phyloP scores from a whole-genome alignment of 768 basidiomycete species.

The Phylloporus arenicola region DNA sequence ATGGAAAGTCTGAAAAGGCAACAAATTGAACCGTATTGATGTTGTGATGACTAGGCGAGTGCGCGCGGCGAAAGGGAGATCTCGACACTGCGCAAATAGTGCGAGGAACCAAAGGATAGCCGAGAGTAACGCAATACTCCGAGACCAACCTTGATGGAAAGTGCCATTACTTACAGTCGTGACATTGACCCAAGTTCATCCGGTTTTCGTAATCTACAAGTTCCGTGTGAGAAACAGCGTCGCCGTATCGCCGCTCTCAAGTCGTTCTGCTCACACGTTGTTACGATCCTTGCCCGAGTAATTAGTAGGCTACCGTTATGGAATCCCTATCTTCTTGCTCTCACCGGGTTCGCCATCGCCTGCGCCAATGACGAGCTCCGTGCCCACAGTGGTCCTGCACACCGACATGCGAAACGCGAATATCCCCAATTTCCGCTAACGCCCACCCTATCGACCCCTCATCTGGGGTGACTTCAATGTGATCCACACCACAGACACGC shows the following conservation, averaged over 20 bases:
- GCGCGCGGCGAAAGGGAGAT: no score
- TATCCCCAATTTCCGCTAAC: conserved; percentile 40
- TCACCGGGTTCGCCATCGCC: conserved; percentile 19
- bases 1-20: neutral
- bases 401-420: conserved; percentile 32
- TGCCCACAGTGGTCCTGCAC: conserved; percentile 28
- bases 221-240: neutral
- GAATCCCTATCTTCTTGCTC: conserved; percentile 4
- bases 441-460: conserved; percentile 59
- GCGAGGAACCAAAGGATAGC: no score
- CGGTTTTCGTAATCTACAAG: no score
- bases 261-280: neutral
- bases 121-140: no score
- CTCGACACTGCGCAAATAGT: no score
- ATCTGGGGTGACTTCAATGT: conserved; percentile 90
- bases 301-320: neutral
- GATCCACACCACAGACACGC: conserved; percentile 80
- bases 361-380: conserved; percentile 15
- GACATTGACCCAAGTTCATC: no score
- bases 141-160: no score
- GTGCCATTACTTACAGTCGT: no score
- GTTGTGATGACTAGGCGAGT: neutral
- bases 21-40: neutral
- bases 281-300: neutral
- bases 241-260: neutral